These are phyloP conservation scores for Cadophora luteo-olivacea DNA, from an alignment of 2,329 filamentous ascomycete species.

Conservation along the genomic window DNA sequence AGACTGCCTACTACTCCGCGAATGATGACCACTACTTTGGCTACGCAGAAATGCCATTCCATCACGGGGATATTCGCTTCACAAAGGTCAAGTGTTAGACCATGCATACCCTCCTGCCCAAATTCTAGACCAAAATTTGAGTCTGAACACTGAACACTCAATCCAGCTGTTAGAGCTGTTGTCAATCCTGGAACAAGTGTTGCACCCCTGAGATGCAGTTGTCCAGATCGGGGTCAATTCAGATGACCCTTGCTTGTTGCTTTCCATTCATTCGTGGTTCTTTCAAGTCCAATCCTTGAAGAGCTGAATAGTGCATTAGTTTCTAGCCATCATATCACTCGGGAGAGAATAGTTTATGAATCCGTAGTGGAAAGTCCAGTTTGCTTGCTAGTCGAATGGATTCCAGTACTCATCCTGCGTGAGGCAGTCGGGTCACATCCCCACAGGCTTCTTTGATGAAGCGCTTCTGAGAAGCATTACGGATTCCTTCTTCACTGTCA, in stretches of 20 bases:
- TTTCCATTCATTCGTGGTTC: conserved; percentile 9
- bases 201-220: not conserved
- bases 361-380: too few species aligned
- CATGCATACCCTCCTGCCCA: not conserved
- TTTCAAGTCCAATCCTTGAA: conserved; percentile 12
- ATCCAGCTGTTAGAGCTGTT: conserved; percentile 13
- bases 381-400: not conserved
- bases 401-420: too few species aligned
- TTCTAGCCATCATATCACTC: not conserved
- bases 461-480: too few species aligned
- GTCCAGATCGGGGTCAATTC: conserved; percentile 12
- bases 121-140: conserved; percentile 1
- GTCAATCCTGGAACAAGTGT: not conserved
- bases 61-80: too few species aligned
- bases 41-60: too few species aligned
- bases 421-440: too few species aligned
- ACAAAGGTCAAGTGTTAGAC: too few species aligned
- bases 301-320: conserved; percentile 10
- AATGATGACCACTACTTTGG: not conserved
- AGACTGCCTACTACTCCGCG: not conserved
- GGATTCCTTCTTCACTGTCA: too few species aligned
- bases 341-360: not conserved
- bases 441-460: too few species aligned
- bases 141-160: not conserved
- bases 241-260: conserved; percentile 11